phyloP scores from a whole-genome alignment of 2,329 filamentous ascomycete species.

The Alternaria panax region DNA sequence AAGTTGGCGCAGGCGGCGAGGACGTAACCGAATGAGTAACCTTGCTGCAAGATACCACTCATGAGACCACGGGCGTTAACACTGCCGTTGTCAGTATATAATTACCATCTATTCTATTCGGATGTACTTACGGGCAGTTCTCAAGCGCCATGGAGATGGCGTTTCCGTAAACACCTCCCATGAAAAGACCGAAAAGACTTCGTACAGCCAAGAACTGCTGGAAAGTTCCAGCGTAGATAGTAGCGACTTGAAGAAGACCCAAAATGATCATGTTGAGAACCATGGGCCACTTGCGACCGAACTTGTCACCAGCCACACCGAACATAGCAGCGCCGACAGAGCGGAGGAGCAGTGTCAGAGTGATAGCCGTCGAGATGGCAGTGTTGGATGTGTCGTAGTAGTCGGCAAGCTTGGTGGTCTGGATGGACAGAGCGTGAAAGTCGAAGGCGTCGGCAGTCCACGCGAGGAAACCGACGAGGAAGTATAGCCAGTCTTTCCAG shows the following conservation, averaged over 20 bases:
- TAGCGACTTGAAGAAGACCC: slow-evolving; percentile 75
- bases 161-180: slow-evolving; percentile 83
- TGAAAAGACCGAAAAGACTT: slow-evolving; percentile 77
- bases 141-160: slow-evolving; percentile 80
- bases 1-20: slow-evolving; percentile 78
- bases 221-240: slow-evolving; percentile 77
- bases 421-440: slow-evolving; percentile 81
- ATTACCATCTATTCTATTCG: slow-evolving; percentile 23
- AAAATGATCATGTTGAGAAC: slow-evolving; percentile 79
- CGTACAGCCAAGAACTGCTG: slow-evolving; percentile 77
- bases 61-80: slow-evolving; percentile 76
- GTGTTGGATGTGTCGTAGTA: slow-evolving; percentile 69
- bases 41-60: slow-evolving; percentile 83
- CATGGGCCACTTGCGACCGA: slow-evolving; percentile 85
- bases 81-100: slow-evolving; percentile 27
- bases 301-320: slow-evolving; percentile 79
- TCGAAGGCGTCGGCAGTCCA: slow-evolving; percentile 87
- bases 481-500: slow-evolving; percentile 74
- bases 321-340: slow-evolving; percentile 79
- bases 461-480: slow-evolving; percentile 74
- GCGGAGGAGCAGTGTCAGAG: slow-evolving; percentile 75
- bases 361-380: slow-evolving; percentile 77
- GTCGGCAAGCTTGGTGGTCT: slow-evolving; percentile 72
- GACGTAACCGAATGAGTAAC: slow-evolving; percentile 81
- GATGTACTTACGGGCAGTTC: slow-evolving; percentile 66